A percentile compares a stretch with the other conserved stretches of the same genome.
Evolutionary conservation across 78 protist species (phyloP).

Genomic region (Dictyostelium purpureum): DNA sequence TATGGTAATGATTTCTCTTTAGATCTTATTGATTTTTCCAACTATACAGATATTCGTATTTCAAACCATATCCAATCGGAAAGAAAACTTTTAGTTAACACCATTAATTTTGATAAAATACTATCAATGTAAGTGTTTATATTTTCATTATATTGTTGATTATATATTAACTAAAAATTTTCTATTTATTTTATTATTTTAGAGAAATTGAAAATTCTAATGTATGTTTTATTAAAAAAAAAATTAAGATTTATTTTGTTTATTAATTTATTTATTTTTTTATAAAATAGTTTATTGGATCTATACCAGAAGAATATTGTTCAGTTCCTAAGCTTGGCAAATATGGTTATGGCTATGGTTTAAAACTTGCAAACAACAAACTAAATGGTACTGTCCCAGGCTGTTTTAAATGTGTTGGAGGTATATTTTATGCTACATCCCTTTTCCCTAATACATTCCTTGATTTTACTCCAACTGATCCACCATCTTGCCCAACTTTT

Average conservation of each 20-base stretch:
- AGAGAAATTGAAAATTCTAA: background rate
- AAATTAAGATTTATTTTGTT: background rate
- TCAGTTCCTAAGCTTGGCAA: background rate
- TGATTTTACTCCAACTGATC: background rate
- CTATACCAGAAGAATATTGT: background rate
- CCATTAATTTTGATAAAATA: background rate
- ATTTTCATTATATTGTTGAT: background rate
- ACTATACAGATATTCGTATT: background rate
- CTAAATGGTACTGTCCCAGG: background rate
- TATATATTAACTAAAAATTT: background rate
- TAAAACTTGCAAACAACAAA: no score
- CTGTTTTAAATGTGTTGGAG: background rate
- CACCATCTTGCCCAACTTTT: background rate
- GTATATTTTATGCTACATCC: background rate
- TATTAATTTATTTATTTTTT: background rate
- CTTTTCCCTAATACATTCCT: background rate
- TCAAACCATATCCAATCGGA: background rate
- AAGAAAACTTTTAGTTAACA: background rate
- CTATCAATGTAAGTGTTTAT: background rate
- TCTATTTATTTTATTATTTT: background rate
- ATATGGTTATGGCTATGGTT: background rate
- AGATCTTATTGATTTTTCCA: background rate
- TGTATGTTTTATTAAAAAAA: background rate
- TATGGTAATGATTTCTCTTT: background rate
- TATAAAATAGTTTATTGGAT: background rate